A percentile compares a stretch with the other conserved stretches of the same genome.
Conservation (phyloP, 352 stramenopile species). For the Aphanomyces stellatus region DNA sequence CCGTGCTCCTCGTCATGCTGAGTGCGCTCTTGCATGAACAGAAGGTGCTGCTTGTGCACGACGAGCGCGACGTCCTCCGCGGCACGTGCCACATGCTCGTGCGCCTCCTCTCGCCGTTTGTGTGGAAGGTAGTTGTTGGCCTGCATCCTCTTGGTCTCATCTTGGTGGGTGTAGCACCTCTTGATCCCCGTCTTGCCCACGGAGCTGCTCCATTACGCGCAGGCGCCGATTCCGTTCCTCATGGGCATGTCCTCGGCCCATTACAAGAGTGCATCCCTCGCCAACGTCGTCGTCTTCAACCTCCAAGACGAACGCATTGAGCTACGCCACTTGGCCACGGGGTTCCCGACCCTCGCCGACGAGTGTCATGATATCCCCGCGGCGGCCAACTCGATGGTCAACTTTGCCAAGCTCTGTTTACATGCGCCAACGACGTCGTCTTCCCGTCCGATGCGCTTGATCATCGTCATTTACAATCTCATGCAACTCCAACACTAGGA, state of each 20-base stretch:
- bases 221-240: constrained; percentile 7
- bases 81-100: background rate
- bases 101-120: background rate
- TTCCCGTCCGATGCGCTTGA: no score
- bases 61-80: constrained; percentile 8
- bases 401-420: background rate
- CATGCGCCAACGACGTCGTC: background rate
- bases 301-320: background rate
- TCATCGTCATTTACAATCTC: no score
- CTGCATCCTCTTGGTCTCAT: background rate
- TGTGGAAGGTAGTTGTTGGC: background rate
- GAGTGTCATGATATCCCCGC: background rate
- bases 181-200: constrained; percentile 5
- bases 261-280: background rate
- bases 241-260: background rate
- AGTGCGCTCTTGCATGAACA: constrained; percentile 9
- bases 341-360: constrained; percentile 1
- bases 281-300: background rate
- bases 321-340: background rate
- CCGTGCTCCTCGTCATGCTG: constrained; percentile 1
- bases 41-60: constrained; percentile 1
- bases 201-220: background rate
- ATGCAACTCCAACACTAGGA: no score
- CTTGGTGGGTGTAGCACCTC: background rate
- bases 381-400: background rate